Percentiles rank a stretch among this genome's conserved stretches.
Conservation (phyloP, 306 rosid species). For the Trifolium dubium region DNA sequence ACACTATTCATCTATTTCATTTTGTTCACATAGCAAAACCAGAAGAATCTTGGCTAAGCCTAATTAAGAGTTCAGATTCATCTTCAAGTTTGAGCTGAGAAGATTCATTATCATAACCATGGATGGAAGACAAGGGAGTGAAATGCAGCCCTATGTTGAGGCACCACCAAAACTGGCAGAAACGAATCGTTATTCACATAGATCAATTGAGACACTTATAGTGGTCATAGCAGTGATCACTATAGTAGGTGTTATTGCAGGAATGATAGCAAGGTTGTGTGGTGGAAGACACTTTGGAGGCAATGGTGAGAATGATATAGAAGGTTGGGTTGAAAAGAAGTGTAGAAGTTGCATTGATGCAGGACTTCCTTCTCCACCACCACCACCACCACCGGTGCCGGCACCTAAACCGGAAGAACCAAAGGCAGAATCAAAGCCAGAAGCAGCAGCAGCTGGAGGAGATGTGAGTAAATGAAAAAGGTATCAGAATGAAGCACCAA, state of each 20-base stretch:
- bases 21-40: neutral
- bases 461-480: conserved; percentile 54
- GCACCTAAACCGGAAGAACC: conserved; percentile 50
- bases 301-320: conserved; percentile 74
- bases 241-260: conserved; percentile 71
- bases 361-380: conserved; percentile 48
- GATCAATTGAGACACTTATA: conserved; percentile 77
- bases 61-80: conserved; percentile 28
- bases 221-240: conserved; percentile 80
- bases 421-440: conserved; percentile 48
- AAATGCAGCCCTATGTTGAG: conserved; percentile 49
- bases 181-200: conserved; percentile 51
- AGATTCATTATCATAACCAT: conserved; percentile 17
- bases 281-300: conserved; percentile 80
- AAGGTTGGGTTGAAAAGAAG: conserved; percentile 84
- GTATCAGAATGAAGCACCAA: neutral
- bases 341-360: conserved; percentile 86
- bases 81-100: conserved; percentile 18
- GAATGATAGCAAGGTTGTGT: conserved; percentile 75
- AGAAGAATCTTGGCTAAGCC: conserved; percentile 13
- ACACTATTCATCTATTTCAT: conserved; percentile 21
- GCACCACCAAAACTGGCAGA: conserved; percentile 49
- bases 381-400: conserved; percentile 40
- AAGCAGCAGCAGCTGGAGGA: conserved; percentile 33
- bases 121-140: conserved; percentile 48